Percentiles rank a stretch among this genome's conserved stretches.
Evolutionary conservation across 2,329 filamentous ascomycete genomes (phyloP).

Genomic region (Verticillium klebahnii): DNA sequence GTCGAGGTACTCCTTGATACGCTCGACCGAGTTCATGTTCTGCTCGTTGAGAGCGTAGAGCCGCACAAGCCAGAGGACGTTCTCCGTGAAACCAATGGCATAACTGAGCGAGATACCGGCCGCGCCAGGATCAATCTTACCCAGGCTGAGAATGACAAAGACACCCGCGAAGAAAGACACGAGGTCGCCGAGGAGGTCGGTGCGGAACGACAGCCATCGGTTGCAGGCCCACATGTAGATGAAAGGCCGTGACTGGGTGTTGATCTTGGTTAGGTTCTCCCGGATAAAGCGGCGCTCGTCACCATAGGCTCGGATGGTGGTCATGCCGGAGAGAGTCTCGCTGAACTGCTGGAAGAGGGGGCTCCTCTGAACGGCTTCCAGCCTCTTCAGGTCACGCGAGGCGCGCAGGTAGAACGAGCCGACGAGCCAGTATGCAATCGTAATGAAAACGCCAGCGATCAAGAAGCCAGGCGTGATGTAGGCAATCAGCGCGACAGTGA

Average conservation of each 20-base stretch:
- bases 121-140: slow-evolving; percentile 80
- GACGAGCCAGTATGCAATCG: slow-evolving; percentile 73
- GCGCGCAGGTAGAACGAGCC: slow-evolving; percentile 85
- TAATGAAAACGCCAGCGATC: slow-evolving; percentile 82
- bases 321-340: slow-evolving; percentile 90
- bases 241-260: slow-evolving; percentile 87
- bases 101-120: slow-evolving; percentile 94
- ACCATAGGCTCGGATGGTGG: slow-evolving; percentile 93
- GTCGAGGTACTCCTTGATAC: slow-evolving; percentile 94
- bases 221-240: slow-evolving; percentile 97
- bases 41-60: slow-evolving; percentile 95
- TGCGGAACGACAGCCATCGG: slow-evolving; percentile 90
- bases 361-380: slow-evolving; percentile 91
- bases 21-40: slow-evolving; percentile 99
- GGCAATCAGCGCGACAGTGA: slow-evolving; percentile 84
- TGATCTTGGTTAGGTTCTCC: slow-evolving; percentile 84
- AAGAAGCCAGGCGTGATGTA: slow-evolving; percentile 87
- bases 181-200: slow-evolving; percentile 83
- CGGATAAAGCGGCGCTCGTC: slow-evolving; percentile 90
- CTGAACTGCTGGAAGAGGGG: slow-evolving; percentile 97
- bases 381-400: slow-evolving; percentile 89
- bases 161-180: slow-evolving; percentile 91
- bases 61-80: slow-evolving; percentile 92
- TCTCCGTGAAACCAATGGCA: slow-evolving; percentile 94
- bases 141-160: slow-evolving; percentile 82